These are phyloP conservation scores for Solanum etuberosum DNA, from an alignment of 257 asterid genomes.

Conservation along the genomic window DNA sequence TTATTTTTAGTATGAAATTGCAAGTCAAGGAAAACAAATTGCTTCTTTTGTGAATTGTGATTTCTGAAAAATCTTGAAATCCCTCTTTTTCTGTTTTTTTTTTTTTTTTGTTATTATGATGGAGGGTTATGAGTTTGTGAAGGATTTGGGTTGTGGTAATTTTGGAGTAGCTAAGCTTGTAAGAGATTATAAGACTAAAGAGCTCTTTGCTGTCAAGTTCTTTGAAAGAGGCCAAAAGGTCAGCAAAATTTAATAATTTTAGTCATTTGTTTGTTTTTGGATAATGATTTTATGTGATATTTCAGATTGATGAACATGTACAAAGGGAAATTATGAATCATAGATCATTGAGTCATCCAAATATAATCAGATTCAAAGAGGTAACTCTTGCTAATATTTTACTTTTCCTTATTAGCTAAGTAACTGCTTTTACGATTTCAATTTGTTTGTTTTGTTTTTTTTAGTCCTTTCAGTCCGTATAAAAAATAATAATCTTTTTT, in stretches of 20 bases:
- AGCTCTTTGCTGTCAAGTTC: conserved; percentile 74
- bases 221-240: conserved; percentile 77
- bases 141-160: conserved; percentile 70
- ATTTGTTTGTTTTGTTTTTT: too few relatives aligned
- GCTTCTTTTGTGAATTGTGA: neutral
- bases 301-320: conserved; percentile 76
- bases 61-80: neutral
- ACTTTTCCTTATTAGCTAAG: neutral
- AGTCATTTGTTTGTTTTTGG: neutral
- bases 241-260: neutral
- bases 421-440: neutral
- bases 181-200: conserved; percentile 59
- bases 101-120: conserved; percentile 2
- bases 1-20: neutral
- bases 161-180: conserved; percentile 74
- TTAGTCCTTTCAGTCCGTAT: neutral
- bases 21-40: neutral
- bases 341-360: conserved; percentile 72
- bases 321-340: conserved; percentile 78
- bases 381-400: conserved; percentile 1
- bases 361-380: conserved; percentile 81
- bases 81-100: neutral
- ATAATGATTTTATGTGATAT: neutral
- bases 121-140: conserved; percentile 70
- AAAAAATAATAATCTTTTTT: too few relatives aligned